Evolutionary conservation across 2,329 filamentous ascomycete species (phyloP), one percentile per base, ranked within the genome.

Genomic region (Emmonsiellopsis sp.): DNA sequence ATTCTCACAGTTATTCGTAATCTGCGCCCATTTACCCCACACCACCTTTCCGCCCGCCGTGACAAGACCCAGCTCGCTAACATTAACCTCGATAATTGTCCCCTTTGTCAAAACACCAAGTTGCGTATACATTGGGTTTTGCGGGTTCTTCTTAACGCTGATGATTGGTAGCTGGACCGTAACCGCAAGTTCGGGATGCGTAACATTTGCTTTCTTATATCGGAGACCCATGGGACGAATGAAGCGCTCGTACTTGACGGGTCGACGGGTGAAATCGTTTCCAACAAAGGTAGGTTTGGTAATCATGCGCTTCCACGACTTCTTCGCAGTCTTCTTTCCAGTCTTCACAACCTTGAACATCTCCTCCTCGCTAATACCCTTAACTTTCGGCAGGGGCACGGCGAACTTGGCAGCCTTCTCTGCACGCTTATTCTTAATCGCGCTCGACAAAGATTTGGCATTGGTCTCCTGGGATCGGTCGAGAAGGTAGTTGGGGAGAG

Each of bases 291-390:
- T 90, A 8, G 86, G 86, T 73, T 90, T 87, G 13, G 84, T 90
- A 56, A 89, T 84, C 79, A 79, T 77, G 41, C 77, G 63, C 69
- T 82, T 81, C 75, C 76, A 80, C 40, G 78, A 79, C 79, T 93
- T 94, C 81, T 94, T 90, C 54, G 84, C 79, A 2, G 85, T 89
- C 79, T 95, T 96, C 82, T 94, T 94, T 64, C 93, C 92, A 34
- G 92, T 97, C 76, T 90, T 90, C 65, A 97, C 84, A 11, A 95
- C 91, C 74, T 89, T 92, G 79, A 97, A 97, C 86, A 96, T 92
- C 76, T 95, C 92, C 78, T 95, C 89, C 76, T 97, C 92, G 61
- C 82, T 84, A 63, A 97, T 96, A 59, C 89, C 92, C 65, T 88
- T 83, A 44, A 97, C 93, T 75, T 95, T 96, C 37, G 93, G 93